A percentile compares a stretch with the other conserved stretches of the same genome.
phyloP scores from a whole-genome alignment of 2,329 filamentous ascomycete genomes.

The Passalora sequoiae region DNA sequence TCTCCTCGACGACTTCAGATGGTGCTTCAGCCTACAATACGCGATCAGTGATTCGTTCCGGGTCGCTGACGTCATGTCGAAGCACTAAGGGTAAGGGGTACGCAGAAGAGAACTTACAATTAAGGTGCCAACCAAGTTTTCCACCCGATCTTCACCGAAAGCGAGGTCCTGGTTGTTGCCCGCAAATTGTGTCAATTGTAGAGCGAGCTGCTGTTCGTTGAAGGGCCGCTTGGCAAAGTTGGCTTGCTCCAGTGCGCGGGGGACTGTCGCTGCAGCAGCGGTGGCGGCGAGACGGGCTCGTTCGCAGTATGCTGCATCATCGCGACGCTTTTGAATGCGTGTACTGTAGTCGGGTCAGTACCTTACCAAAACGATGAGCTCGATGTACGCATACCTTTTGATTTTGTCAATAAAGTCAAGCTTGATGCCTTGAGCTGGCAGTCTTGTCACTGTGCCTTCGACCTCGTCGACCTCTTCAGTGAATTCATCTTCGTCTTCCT shows the following conservation, averaged over 20 bases:
- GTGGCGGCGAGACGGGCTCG: conserved; percentile 10
- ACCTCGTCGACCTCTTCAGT: conserved; percentile 35
- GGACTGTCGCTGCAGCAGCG: conserved; percentile 4
- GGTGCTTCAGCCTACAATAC: conserved; percentile 39
- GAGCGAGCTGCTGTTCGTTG: conserved; percentile 60
- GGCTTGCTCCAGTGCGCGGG: conserved; percentile 28
- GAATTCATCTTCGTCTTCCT: conserved; percentile 44
- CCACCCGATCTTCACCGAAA: conserved; percentile 42
- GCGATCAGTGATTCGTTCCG: conserved; percentile 24
- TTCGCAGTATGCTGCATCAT: conserved; percentile 19
- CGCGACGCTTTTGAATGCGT: conserved; percentile 23
- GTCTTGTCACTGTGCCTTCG: conserved; percentile 38
- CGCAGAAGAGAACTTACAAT: conserved; percentile 53
- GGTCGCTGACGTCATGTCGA: conserved; percentile 21
- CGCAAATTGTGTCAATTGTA: conserved; percentile 57
- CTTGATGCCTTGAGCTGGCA: conserved; percentile 45
- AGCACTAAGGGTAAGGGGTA: conserved; percentile 18
- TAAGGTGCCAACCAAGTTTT: conserved; percentile 54
- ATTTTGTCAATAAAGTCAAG: conserved; percentile 59
- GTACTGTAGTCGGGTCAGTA: conserved; percentile 16
- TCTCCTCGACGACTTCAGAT: conserved; percentile 36
- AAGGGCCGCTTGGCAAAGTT: conserved; percentile 47
- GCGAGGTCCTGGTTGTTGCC: conserved; percentile 48
- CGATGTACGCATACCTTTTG: conserved; percentile 40
- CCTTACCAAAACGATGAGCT: not conserved